Base-by-base conservation (phyloP, 176 grass and related monocot genomes). In the Pontederia crassipes region DNA sequence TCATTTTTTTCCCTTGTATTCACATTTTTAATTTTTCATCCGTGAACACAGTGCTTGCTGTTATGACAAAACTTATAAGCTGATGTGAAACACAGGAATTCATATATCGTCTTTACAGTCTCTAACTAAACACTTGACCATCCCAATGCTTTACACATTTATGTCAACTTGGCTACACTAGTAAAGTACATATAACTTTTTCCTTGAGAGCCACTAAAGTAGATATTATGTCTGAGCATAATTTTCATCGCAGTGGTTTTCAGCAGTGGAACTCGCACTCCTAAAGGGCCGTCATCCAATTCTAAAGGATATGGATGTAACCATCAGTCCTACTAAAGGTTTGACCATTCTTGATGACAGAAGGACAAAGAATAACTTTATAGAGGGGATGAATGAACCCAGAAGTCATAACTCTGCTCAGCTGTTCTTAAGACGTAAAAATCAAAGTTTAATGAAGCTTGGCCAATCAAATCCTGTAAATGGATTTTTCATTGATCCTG, bases 271-370 rank as follows among this genome's bases (percentile, higher is more conserved):
- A 75, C 71, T 96, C 80, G 77, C 92, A 56, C 76, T 96, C 82
- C 69, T 90, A 48, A 96, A 96, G 78, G 92, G 92, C 62, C 86
- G 92, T 18, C 92, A 96, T 81, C 92, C 92, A 45, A 83, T 96
- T 81, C 77, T 90, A 64, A 81, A 90, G 80, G 87, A 96, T 66
- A 74, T 96, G 3, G 92, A 96, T 62, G 76, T 90, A 29, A 73
- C 87, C 35, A 80, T 96, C 64, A 90, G 85, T 57, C 81, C 92
- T 69, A 82, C 92, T 65, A 96, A 90, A 87, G 70, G 73, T 58
- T 55, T 87, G 72, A 53, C 87, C 78, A 90, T 75, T 72, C 32
- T 85, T 74, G 82, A 80, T 79, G 70, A 60, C 73, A 69, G 72
- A 78, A 27, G n/a, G 50, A 55, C 51, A 69, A 47, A 67, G 14